Percentiles rank a stretch among this genome's conserved stretches.
Conservation (phyloP, 1,139 yeast species). For the Meyerozyma athensensis region DNA sequence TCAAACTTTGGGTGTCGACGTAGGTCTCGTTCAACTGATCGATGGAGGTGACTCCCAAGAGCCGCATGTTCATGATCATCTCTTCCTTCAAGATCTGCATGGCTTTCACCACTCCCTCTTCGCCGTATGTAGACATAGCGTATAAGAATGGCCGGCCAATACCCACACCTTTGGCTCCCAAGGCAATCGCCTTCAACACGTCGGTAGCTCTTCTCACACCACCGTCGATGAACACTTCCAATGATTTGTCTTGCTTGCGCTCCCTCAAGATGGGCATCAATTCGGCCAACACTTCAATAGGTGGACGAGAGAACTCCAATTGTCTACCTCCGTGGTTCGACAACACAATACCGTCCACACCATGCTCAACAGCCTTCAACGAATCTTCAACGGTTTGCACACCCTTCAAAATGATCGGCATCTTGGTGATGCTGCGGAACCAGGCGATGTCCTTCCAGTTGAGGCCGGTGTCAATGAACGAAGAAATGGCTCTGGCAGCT, state of each 20-base stretch:
- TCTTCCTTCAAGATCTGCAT: conserved; percentile 78
- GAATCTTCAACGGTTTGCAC: conserved; percentile 70
- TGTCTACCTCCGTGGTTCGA: conserved; percentile 79
- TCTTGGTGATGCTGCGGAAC: conserved; percentile 52
- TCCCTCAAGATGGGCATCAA: conserved; percentile 52
- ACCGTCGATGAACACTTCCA: conserved; percentile 55
- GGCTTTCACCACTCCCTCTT: conserved; percentile 73
- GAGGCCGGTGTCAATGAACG: conserved; percentile 76
- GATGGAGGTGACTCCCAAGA: conserved; percentile 69
- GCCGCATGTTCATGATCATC: conserved; percentile 81
- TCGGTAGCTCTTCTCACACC: conserved; percentile 73
- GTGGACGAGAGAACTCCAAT: conserved; percentile 62
- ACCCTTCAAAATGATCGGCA: conserved; percentile 69
- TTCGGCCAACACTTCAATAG: conserved; percentile 64
- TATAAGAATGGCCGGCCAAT: conserved; percentile 69
- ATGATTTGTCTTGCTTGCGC: conserved; percentile 38
- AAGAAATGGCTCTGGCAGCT: conserved; percentile 79
- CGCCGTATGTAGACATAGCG: conserved; percentile 71
- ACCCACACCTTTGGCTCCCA: conserved; percentile 73
- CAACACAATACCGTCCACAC: conserved; percentile 58
- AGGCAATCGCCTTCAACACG: conserved; percentile 58
- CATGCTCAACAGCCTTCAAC: conserved; percentile 54
- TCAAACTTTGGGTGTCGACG: conserved; percentile 12
- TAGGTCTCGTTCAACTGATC: conserved; percentile 45
- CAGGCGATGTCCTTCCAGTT: conserved; percentile 49